Evolutionary conservation across 2,329 filamentous ascomycete genomes (phyloP).

Genomic region (Aspergillus terreus): DNA sequence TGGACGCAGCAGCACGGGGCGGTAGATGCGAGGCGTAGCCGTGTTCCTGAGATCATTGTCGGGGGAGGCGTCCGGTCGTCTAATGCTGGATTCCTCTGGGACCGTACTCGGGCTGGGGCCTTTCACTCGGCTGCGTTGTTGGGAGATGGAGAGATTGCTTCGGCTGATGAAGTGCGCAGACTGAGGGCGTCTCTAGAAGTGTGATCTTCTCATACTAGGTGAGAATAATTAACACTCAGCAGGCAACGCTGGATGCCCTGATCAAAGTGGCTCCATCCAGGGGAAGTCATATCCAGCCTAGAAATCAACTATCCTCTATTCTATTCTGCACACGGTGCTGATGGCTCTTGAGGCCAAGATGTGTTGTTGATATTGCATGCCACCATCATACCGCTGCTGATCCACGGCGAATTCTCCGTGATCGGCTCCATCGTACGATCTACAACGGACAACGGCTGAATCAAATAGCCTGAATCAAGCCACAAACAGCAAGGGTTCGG

Average conservation of each 20-base stretch:
- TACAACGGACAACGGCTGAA: background rate
- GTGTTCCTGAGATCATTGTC: constrained; percentile 41
- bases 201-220: no score
- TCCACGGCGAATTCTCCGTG: background rate
- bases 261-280: no score
- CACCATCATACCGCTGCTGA: background rate
- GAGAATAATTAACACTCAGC: no score
- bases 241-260: no score
- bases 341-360: no score
- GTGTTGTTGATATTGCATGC: background rate
- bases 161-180: constrained; percentile 3
- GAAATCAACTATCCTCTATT: no score
- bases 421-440: background rate
- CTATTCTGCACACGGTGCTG: no score
- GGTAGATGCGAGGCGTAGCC: background rate
- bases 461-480: background rate
- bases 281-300: no score
- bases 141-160: background rate
- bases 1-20: background rate
- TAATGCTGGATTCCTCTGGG: constrained; percentile 38
- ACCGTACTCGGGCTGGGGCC: constrained; percentile 26
- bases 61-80: constrained; percentile 49
- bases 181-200: background rate
- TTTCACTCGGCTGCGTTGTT: constrained; percentile 45
- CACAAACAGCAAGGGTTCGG: background rate